Evolutionary conservation across 176 grass and related monocot species (phyloP).

Genomic region (Hordeum marinum): DNA sequence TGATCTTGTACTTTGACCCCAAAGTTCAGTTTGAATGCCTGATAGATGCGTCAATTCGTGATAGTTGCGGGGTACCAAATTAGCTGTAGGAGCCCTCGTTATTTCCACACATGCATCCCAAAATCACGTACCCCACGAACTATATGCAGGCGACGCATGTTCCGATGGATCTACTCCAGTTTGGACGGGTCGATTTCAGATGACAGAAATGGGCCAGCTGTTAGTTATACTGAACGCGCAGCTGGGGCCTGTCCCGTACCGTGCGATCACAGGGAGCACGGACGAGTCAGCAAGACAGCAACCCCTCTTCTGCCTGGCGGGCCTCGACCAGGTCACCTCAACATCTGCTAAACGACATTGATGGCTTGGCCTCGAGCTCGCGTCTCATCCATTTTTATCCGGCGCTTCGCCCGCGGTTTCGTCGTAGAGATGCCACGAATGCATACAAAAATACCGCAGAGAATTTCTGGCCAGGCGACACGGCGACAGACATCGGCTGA

Average conservation of each 20-base stretch:
- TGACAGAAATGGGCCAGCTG: not conserved
- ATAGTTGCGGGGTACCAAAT: too few relatives aligned
- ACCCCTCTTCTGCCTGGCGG: not conserved
- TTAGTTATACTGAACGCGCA: not conserved
- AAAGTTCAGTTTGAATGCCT: too few relatives aligned
- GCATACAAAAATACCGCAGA: too few relatives aligned
- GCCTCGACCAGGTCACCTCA: not conserved
- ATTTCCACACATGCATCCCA: not conserved
- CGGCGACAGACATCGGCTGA: not conserved
- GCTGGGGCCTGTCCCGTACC: constrained; percentile 11
- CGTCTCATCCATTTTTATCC: not conserved
- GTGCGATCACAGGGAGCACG: not conserved
- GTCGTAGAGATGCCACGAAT: not conserved
- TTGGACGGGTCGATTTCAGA: not conserved
- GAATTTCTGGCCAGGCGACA: not conserved
- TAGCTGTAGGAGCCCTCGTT: not conserved
- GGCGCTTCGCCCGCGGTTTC: too few relatives aligned
- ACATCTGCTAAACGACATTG: constrained; percentile 10
- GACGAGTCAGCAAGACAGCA: constrained; percentile 33
- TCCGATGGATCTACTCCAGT: not conserved
- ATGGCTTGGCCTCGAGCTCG: not conserved
- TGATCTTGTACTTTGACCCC: too few relatives aligned
- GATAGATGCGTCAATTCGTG: too few relatives aligned
- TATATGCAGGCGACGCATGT: not conserved
- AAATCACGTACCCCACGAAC: not conserved